Base-by-base conservation (phyloP, 352 stramenopile species). In the Pythium phragmiticola region DNA sequence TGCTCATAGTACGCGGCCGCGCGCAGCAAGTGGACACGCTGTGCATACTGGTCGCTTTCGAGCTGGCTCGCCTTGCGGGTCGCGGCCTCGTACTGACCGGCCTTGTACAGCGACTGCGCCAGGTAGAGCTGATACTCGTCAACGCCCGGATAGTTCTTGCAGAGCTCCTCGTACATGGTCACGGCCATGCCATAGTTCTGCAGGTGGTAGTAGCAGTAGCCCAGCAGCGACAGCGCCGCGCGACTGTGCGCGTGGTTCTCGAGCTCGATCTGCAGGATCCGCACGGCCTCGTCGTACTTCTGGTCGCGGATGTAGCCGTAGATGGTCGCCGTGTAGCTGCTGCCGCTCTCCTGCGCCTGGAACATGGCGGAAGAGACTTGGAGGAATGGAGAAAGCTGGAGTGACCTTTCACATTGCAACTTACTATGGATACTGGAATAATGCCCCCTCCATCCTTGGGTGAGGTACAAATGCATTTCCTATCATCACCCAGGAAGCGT, bases 121-220 rank as follows among this genome's bases (percentile, higher is more conserved):
- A 98, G 87, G 74, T 98, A 98, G 30, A 98, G 67, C 45, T 96
- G 84, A 76, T 99, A 99, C 66, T 99, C 94, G 66, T 98, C 93
- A 26, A 97, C 88, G 53, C 96, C 86, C 1, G 95, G 96, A 72
- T 93, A 98, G 52, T 94, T 83, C 53, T 92, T 87, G 63, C 92
- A 89, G 23, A 99, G 84, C 70, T 98, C 84, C 67, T 99, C 94
- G 71, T 99, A 99, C 76, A 97, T 97, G 57, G 82, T 75, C 41
- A 96, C 90, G 7, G 96, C 94, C 46, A 84, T 75, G 34, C 78
- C 68, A 72, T 94, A 99, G 69, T 98, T 95, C 73, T 98, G 84
- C 72, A 98, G 78, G 71, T 98, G 89, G 77, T 99, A 99, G 76
- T 97, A 98, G 78, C 94, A 98, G 74, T 98, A 99, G n/a, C 89